phyloP scores from a whole-genome alignment of 495 filamentous ascomycete genomes.

The Alectoria sarmentosa region DNA sequence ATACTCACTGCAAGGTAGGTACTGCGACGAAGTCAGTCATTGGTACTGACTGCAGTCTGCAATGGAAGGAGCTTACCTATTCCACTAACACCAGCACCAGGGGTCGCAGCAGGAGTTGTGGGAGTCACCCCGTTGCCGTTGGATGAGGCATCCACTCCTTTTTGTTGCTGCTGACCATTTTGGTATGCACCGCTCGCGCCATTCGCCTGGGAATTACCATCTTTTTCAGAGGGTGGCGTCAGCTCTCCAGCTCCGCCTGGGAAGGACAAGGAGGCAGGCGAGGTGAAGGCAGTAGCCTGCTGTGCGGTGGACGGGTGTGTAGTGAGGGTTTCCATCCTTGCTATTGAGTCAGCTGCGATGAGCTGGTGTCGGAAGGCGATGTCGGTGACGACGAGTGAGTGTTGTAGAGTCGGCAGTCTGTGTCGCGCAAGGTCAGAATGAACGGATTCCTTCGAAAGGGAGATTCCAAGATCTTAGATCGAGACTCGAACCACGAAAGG shows the following conservation, averaged over 20 bases:
- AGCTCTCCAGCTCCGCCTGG: slow-evolving; percentile 75
- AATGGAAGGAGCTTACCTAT: slow-evolving; percentile 37
- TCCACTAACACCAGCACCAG: slow-evolving; percentile 78
- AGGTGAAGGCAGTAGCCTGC: slow-evolving; percentile 88
- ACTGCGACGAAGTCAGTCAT: slow-evolving; percentile 36
- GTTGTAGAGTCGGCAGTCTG: slow-evolving; percentile 23
- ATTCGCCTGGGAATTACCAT: slow-evolving; percentile 42
- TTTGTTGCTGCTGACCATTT: slow-evolving; percentile 49
- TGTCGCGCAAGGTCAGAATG: slow-evolving; percentile 19
- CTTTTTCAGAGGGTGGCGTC: slow-evolving; percentile 66
- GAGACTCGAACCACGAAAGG: slow-evolving; percentile 14
- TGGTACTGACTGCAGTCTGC: neutral
- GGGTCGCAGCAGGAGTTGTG: slow-evolving; percentile 92
- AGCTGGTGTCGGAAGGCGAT: slow-evolving; percentile 21
- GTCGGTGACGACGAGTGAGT: slow-evolving; percentile 13
- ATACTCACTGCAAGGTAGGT: slow-evolving; percentile 97
- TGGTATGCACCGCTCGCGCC: slow-evolving; percentile 42
- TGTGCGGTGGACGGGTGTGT: slow-evolving; percentile 81
- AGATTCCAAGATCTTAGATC: slow-evolving; percentile 13
- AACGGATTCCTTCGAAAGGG: slow-evolving; percentile 1
- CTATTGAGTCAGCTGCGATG: slow-evolving; percentile 28
- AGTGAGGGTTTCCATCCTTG: slow-evolving; percentile 77
- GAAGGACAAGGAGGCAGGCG: slow-evolving; percentile 82
- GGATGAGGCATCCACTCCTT: slow-evolving; percentile 50
- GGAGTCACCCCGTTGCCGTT: slow-evolving; percentile 84